Conservation (phyloP, 352 stramenopile genomes). For the Phytophthora niederhauseri region DNA sequence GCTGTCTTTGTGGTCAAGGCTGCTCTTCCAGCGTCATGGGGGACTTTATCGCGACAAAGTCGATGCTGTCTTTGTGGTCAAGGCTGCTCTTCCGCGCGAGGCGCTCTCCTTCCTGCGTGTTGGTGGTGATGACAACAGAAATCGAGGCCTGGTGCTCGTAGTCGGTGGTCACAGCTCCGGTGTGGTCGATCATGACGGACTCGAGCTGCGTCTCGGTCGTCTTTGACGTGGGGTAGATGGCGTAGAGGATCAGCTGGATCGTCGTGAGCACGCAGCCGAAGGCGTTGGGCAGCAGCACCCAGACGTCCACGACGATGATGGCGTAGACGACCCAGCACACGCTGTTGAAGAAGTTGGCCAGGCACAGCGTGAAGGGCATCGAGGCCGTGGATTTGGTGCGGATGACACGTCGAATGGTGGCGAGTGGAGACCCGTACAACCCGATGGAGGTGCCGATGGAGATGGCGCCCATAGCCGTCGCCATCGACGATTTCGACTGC, state of each 20-base stretch:
- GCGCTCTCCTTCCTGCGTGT: slow-evolving; percentile 1
- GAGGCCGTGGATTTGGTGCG: slow-evolving; percentile 37
- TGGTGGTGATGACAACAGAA: slow-evolving; percentile 24
- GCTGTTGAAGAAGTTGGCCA: slow-evolving; percentile 47
- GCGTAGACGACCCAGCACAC: slow-evolving; percentile 54
- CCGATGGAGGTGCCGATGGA: slow-evolving; percentile 58
- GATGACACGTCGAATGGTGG: slow-evolving; percentile 42
- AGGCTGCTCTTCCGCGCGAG: slow-evolving; percentile 22
- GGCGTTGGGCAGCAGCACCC: slow-evolving; percentile 48
- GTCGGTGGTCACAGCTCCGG: background rate
- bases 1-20: slow-evolving; percentile 19
- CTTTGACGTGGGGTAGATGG: slow-evolving; percentile 33
- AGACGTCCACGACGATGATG: slow-evolving; percentile 44
- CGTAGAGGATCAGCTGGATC: slow-evolving; percentile 35
- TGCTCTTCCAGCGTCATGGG: slow-evolving; percentile 15
- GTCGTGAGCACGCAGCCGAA: slow-evolving; percentile 36
- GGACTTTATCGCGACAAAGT: slow-evolving; percentile 26
- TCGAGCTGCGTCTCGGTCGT: slow-evolving; percentile 15
- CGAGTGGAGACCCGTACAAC: slow-evolving; percentile 62
- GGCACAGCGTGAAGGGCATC: slow-evolving; percentile 39
- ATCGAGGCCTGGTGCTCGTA: slow-evolving; percentile 25
- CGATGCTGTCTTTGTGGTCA: slow-evolving; percentile 21
- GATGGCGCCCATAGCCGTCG: slow-evolving; percentile 48
- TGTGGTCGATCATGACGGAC: slow-evolving; percentile 15
- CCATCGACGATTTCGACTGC: slow-evolving; percentile 37